These are phyloP conservation scores for Fusarium equiseti DNA, from an alignment of 2,329 filamentous ascomycete species.

Conservation along the genomic window DNA sequence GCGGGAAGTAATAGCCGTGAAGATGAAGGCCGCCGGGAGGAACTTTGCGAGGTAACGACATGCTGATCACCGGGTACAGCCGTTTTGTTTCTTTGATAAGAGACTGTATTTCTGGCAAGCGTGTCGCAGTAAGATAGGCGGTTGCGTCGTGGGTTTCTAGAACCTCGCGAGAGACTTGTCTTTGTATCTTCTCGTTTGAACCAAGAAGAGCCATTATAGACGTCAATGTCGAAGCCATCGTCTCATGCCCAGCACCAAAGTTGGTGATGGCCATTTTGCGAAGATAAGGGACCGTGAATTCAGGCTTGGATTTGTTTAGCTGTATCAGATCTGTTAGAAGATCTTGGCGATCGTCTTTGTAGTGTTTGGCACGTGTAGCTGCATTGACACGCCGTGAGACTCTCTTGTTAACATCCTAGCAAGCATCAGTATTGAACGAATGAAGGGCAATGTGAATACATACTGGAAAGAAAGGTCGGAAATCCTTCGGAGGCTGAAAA, in stretches of 20 bases:
- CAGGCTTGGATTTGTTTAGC: conserved; percentile 59
- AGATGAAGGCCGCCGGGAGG: conserved; percentile 54
- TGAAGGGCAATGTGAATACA: no score
- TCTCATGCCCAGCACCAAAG: conserved; percentile 68
- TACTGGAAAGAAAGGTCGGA: conserved; percentile 58
- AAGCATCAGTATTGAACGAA: no score
- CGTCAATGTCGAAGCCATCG: conserved; percentile 65
- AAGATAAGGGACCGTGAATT: conserved; percentile 62
- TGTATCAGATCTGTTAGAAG: conserved; percentile 61
- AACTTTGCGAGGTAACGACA: conserved; percentile 63
- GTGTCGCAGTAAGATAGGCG: conserved; percentile 40
- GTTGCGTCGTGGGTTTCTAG: conserved; percentile 22
- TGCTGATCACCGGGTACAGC: conserved; percentile 63
- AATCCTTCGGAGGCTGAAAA: conserved; percentile 58
- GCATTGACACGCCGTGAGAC: conserved; percentile 53
- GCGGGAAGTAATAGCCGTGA: conserved; percentile 57
- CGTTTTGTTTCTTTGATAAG: conserved; percentile 65
- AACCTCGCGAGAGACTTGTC: conserved; percentile 52
- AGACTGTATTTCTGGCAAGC: conserved; percentile 56
- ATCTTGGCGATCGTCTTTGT: conserved; percentile 54
- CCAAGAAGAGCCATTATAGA: conserved; percentile 62
- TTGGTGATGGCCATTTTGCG: conserved; percentile 66
- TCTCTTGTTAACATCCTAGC: conserved; percentile 48
- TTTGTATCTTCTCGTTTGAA: conserved; percentile 52
- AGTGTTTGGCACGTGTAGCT: conserved; percentile 45